These are phyloP conservation scores for Protomyces arabidopsidicola DNA, from an alignment of 1,139 yeast genomes.

Conservation along the genomic window DNA sequence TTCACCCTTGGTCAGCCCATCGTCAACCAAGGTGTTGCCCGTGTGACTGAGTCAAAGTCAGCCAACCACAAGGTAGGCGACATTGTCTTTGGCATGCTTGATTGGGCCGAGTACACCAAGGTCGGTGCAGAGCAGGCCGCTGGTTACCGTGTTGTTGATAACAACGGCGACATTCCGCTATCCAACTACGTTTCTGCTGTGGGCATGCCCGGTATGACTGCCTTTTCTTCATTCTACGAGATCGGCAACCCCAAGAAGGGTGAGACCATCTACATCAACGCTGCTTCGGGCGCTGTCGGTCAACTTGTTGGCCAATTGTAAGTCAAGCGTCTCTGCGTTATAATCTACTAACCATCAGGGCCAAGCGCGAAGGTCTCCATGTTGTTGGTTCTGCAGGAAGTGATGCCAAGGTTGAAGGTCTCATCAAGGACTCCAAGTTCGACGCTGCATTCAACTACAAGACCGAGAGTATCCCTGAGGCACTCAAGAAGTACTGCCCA, in stretches of 20 bases:
- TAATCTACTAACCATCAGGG: constrained; percentile 33
- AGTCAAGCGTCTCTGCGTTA: too few relatives aligned
- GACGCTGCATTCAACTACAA: constrained; percentile 53
- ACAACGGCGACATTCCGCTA: constrained; percentile 28
- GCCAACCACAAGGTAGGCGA: constrained; percentile 27
- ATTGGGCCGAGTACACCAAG: constrained; percentile 28
- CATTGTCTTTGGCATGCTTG: constrained; percentile 20
- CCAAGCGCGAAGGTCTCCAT: constrained; percentile 53
- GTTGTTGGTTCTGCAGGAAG: constrained; percentile 67
- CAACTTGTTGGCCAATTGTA: constrained; percentile 53
- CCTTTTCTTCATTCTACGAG: constrained; percentile 53
- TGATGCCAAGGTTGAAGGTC: constrained; percentile 52
- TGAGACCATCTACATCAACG: constrained; percentile 51
- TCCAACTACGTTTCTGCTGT: constrained; percentile 43
- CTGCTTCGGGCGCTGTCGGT: constrained; percentile 72
- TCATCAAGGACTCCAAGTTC: constrained; percentile 49
- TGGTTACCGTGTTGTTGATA: constrained; percentile 5
- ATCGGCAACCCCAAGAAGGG: constrained; percentile 33
- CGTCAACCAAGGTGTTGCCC: constrained; percentile 29
- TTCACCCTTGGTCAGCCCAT: constrained; percentile 29
- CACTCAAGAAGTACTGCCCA: constrained; percentile 29
- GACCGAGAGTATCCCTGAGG: constrained; percentile 43
- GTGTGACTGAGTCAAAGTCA: constrained; percentile 28
- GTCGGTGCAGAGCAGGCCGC: constrained; percentile 14
- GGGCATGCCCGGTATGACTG: constrained; percentile 57